Conservation (phyloP, 768 basidiomycete species). For the Rhodotorula paludigena region DNA sequence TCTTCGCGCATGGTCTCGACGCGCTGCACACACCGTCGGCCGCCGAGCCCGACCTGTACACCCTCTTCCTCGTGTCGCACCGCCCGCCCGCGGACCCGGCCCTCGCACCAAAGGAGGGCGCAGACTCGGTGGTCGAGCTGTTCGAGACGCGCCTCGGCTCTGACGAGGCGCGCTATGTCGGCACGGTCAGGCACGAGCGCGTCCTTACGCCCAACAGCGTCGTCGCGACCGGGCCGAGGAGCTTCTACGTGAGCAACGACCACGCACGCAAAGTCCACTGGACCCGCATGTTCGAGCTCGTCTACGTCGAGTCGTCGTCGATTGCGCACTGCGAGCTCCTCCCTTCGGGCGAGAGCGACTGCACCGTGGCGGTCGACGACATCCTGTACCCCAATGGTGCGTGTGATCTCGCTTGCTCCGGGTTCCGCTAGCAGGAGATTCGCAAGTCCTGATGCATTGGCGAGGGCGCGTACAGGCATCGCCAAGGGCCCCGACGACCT, state of each 20-base stretch:
- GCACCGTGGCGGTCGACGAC: constrained; percentile 57
- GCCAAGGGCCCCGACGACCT: constrained; percentile 43
- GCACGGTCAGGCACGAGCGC: constrained; percentile 58
- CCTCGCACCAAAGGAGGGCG: constrained; percentile 52
- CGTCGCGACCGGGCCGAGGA: constrained; percentile 58
- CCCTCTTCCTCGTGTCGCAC: constrained; percentile 58
- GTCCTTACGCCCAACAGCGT: constrained; percentile 67
- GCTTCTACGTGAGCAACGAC: constrained; percentile 69
- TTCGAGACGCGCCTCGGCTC: constrained; percentile 56
- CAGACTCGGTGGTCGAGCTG: constrained; percentile 66
- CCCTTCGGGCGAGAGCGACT: constrained; percentile 40
- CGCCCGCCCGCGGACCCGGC: constrained; percentile 49
- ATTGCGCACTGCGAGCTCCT: constrained; percentile 64
- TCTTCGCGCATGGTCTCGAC: constrained; percentile 61
- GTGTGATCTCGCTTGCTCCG: too few species aligned
- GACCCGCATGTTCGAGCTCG: constrained; percentile 13
- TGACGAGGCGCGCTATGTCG: constrained; percentile 54
- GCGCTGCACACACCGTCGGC: constrained; percentile 56
- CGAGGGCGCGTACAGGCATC: constrained; percentile 4
- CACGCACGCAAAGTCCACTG: constrained; percentile 55
- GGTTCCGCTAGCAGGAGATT: neutral
- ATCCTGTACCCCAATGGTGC: constrained; percentile 58
- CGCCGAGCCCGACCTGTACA: neutral
- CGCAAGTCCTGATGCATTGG: neutral
- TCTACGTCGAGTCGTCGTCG: constrained; percentile 46